A percentile compares a stretch with the other conserved stretches of the same genome.
These are phyloP conservation scores for Pseudotulostoma volvatum DNA, from an alignment of 495 filamentous ascomycete genomes.

Conservation along the genomic window DNA sequence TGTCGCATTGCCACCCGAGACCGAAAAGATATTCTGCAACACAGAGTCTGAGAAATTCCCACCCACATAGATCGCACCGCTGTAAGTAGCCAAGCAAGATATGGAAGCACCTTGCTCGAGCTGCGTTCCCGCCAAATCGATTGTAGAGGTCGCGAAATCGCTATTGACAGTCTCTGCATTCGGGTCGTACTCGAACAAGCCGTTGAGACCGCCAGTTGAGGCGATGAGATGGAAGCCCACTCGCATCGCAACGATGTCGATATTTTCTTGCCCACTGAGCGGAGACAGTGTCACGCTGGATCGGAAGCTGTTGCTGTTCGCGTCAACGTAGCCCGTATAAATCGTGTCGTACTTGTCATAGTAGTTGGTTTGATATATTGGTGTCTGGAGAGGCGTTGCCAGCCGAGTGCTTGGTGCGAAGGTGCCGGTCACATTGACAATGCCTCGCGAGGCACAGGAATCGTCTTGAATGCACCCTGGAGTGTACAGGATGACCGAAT, in stretches of 20 bases:
- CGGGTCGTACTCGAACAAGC: slow-evolving; percentile 80
- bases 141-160: slow-evolving; percentile 51
- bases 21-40: slow-evolving; percentile 57
- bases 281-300: slow-evolving; percentile 70
- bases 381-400: slow-evolving; percentile 24
- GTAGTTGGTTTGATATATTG: slow-evolving; percentile 74
- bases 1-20: slow-evolving; percentile 43
- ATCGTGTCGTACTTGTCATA: slow-evolving; percentile 90
- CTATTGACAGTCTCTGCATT: slow-evolving; percentile 38
- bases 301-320: slow-evolving; percentile 53
- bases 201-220: slow-evolving; percentile 54
- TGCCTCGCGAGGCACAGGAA: slow-evolving; percentile 56
- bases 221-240: slow-evolving; percentile 60
- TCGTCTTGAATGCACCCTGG: slow-evolving; percentile 75
- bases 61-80: slow-evolving; percentile 52
- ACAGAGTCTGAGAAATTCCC: slow-evolving; percentile 64
- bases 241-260: slow-evolving; percentile 72
- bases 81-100: slow-evolving; percentile 39
- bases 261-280: slow-evolving; percentile 42
- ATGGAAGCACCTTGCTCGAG: slow-evolving; percentile 51
- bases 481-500: slow-evolving; percentile 74
- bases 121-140: slow-evolving; percentile 54
- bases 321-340: slow-evolving; percentile 71
- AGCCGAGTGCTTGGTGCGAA: slow-evolving; percentile 36
- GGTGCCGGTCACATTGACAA: slow-evolving; percentile 60